Conservation (phyloP, 2,329 filamentous ascomycete genomes). For the Fusarium setosum region DNA sequence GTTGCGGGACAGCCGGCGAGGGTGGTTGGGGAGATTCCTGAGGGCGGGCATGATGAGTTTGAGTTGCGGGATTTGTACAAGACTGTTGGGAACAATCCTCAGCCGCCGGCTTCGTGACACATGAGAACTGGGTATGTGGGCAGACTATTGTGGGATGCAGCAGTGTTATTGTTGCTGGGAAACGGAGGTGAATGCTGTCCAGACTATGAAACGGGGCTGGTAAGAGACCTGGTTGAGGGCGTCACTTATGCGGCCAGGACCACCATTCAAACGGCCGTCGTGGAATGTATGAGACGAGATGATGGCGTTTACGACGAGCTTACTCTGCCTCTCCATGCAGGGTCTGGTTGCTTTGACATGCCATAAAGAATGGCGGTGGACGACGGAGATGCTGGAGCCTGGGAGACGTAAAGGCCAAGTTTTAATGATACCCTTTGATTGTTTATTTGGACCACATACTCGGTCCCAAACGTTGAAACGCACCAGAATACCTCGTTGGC, state of each 20-base stretch:
- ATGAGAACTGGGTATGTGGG: too few relatives aligned
- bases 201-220: not conserved
- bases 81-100: slow-evolving; percentile 69
- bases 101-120: slow-evolving; percentile 46
- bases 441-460: not conserved
- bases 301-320: not conserved
- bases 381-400: not conserved
- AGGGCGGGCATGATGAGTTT: slow-evolving; percentile 74
- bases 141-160: too few relatives aligned
- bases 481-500: not conserved
- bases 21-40: slow-evolving; percentile 83
- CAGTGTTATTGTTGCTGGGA: too few relatives aligned
- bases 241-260: not conserved
- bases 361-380: not conserved
- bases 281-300: not conserved
- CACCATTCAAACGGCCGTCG: not conserved
- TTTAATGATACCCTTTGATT: slow-evolving; percentile 40
- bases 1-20: slow-evolving; percentile 86
- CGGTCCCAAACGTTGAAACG: not conserved
- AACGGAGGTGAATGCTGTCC: not conserved
- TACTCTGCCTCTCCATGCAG: not conserved
- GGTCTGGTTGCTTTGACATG: not conserved
- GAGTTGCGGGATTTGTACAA: slow-evolving; percentile 74
- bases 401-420: slow-evolving; percentile 11
- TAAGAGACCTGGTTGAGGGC: not conserved